phyloP scores from a whole-genome alignment of 495 filamentous ascomycete genomes.

The Lindgomyces ingoldianus region DNA sequence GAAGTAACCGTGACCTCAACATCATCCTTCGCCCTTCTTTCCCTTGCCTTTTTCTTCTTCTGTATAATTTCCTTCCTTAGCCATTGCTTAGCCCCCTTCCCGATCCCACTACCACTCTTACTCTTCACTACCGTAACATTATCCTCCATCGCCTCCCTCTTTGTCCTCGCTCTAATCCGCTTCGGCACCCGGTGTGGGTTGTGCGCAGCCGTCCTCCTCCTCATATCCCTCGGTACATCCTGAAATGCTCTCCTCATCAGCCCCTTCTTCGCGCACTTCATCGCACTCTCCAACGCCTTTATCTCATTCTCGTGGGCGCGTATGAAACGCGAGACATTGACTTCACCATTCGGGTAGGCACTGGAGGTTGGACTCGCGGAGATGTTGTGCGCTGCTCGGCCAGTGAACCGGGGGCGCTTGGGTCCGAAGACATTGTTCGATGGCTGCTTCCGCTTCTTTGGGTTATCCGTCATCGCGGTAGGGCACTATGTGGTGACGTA shows the following conservation, averaged over 20 bases:
- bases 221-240: slow-evolving; percentile 77
- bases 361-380: slow-evolving; percentile 3
- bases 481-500: not conserved
- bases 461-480: slow-evolving; percentile 20
- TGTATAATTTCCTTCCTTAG: slow-evolving; percentile 83
- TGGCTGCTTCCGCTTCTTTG: slow-evolving; percentile 25
- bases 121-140: slow-evolving; percentile 84
- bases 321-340: slow-evolving; percentile 58
- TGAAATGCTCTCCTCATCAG: slow-evolving; percentile 81
- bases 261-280: slow-evolving; percentile 67
- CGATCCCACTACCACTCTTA: slow-evolving; percentile 68
- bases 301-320: slow-evolving; percentile 86
- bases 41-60: slow-evolving; percentile 59
- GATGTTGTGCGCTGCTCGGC: slow-evolving; percentile 15
- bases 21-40: slow-evolving; percentile 35
- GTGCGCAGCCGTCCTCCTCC: slow-evolving; percentile 87
- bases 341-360: slow-evolving; percentile 33
- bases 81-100: slow-evolving; percentile 56
- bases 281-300: slow-evolving; percentile 73
- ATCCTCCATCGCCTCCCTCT: slow-evolving; percentile 82
- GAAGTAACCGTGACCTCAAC: slow-evolving; percentile 11
- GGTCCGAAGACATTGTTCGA: not conserved
- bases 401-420: slow-evolving; percentile 26
- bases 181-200: slow-evolving; percentile 91
- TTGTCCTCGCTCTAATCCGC: slow-evolving; percentile 67